Percentiles rank a stretch among this genome's conserved stretches.
Conservation (phyloP, 768 basidiomycete species). For the Psilocybe cubensis region DNA sequence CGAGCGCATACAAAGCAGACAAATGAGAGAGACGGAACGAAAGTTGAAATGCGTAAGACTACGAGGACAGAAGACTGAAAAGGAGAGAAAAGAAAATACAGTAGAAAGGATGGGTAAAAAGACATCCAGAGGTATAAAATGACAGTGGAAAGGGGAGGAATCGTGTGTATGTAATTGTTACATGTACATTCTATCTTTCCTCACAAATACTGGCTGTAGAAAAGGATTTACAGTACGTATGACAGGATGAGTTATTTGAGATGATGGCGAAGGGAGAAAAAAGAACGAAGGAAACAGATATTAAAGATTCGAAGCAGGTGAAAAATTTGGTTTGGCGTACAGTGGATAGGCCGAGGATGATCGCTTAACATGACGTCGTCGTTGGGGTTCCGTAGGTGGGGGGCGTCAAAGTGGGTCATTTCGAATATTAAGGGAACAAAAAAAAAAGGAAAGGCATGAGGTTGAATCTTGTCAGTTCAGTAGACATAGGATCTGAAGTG, state of each 20-base stretch:
- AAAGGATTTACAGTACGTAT: neutral
- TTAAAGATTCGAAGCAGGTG: neutral
- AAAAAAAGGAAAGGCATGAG: slow-evolving; percentile 1
- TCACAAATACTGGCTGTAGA: neutral
- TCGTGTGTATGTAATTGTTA: no score
- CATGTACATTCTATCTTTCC: slow-evolving; percentile 8
- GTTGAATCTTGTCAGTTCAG: slow-evolving; percentile 3
- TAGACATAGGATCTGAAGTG: slow-evolving; percentile 6
- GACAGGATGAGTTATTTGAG: neutral
- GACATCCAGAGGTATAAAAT: slow-evolving; percentile 13
- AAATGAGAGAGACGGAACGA: neutral
- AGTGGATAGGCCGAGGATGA: no score
- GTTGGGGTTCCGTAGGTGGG: neutral
- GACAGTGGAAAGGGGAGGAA: no score
- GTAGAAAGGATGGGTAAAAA: slow-evolving; percentile 6
- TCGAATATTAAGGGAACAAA: neutral
- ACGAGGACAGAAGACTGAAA: slow-evolving; percentile 4
- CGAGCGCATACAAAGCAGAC: slow-evolving; percentile 2
- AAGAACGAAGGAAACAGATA: slow-evolving; percentile 18
- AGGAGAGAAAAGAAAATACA: slow-evolving; percentile 2
- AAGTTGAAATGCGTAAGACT: neutral
- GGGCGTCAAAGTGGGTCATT: neutral
- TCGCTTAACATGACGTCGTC: neutral
- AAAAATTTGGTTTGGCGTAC: no score
- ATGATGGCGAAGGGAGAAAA: neutral